phyloP scores from a whole-genome alignment of 495 filamentous ascomycete species.

The Hypoxylon trugodes region DNA sequence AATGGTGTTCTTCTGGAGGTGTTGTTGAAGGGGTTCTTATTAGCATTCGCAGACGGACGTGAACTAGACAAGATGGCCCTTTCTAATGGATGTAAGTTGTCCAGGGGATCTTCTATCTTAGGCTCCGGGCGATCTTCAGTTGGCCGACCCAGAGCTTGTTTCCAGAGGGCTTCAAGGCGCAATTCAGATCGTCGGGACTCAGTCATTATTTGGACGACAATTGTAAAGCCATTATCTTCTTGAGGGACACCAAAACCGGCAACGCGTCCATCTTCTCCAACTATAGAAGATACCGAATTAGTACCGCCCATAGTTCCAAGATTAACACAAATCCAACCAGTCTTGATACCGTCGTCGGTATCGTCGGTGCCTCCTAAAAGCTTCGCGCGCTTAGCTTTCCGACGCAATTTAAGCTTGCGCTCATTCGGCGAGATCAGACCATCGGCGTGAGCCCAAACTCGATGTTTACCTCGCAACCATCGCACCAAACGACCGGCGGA shows the following conservation, averaged over 20 bases:
- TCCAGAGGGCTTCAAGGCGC: conserved; percentile 85
- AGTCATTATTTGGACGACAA: conserved; percentile 92
- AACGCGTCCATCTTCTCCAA: conserved; percentile 57
- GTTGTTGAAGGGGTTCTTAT: conserved; percentile 15
- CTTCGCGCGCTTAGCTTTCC: conserved; percentile 80
- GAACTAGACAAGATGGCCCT: conserved; percentile 41
- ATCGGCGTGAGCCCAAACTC: conserved; percentile 79
- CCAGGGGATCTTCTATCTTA: conserved; percentile 33
- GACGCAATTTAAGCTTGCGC: conserved; percentile 82
- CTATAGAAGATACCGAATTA: conserved; percentile 50
- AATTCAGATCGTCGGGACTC: conserved; percentile 84
- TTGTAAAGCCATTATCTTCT: conserved; percentile 60
- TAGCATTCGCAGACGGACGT: conserved; percentile 6
- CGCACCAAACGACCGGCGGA: conserved; percentile 88
- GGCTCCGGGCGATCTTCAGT: conserved; percentile 25
- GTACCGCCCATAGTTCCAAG: conserved; percentile 71
- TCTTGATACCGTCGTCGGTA: conserved; percentile 80
- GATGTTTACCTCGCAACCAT: conserved; percentile 78
- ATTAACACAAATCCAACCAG: conserved; percentile 96
- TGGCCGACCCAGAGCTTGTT: conserved; percentile 56
- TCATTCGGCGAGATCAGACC: conserved; percentile 90
- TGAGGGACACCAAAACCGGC: conserved; percentile 78
- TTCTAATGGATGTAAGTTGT: conserved; percentile 38
- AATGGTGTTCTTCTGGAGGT: conserved; percentile 19
- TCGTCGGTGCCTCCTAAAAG: conserved; percentile 66